phyloP scores from a whole-genome alignment of 2,329 filamentous ascomycete species.

The Fusarium sp. region DNA sequence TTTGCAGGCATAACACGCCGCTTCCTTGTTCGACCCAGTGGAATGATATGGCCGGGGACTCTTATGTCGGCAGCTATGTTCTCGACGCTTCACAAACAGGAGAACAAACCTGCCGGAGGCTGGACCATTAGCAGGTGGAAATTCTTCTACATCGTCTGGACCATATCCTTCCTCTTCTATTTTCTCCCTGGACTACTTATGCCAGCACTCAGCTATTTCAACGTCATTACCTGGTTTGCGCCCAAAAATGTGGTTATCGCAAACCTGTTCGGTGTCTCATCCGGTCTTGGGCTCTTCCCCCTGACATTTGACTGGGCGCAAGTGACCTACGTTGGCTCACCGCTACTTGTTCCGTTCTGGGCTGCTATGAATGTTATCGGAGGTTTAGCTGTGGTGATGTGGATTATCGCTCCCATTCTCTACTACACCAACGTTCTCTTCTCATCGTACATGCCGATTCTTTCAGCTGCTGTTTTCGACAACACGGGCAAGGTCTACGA shows the following conservation, averaged over 20 bases:
- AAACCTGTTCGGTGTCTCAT: slow-evolving; percentile 87
- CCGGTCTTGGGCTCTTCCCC: slow-evolving; percentile 83
- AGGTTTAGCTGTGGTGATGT: slow-evolving; percentile 84
- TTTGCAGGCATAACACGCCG: slow-evolving; percentile 84
- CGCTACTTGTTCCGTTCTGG: slow-evolving; percentile 85
- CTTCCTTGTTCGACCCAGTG: slow-evolving; percentile 84
- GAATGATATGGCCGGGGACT: slow-evolving; percentile 92
- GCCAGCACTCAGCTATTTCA: slow-evolving; percentile 89
- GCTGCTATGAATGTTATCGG: slow-evolving; percentile 85
- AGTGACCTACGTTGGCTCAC: slow-evolving; percentile 87
- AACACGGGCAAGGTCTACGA: slow-evolving; percentile 84
- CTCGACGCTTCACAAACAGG: slow-evolving; percentile 82
- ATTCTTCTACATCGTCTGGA: slow-evolving; percentile 82
- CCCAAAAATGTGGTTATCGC: slow-evolving; percentile 87
- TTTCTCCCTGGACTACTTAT: slow-evolving; percentile 85
- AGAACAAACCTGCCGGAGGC: slow-evolving; percentile 82
- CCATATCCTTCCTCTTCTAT: slow-evolving; percentile 79
- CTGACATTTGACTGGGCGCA: slow-evolving; percentile 94
- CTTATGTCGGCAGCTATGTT: slow-evolving; percentile 92
- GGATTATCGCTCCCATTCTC: slow-evolving; percentile 80
- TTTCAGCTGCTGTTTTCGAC: slow-evolving; percentile 86
- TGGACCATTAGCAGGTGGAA: slow-evolving; percentile 85
- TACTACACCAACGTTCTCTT: slow-evolving; percentile 85
- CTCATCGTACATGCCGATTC: slow-evolving; percentile 85
- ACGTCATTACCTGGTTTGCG: slow-evolving; percentile 87